Base-by-base conservation (phyloP, 2,329 filamentous ascomycete genomes). In the Chaetoscypha palmicola region DNA sequence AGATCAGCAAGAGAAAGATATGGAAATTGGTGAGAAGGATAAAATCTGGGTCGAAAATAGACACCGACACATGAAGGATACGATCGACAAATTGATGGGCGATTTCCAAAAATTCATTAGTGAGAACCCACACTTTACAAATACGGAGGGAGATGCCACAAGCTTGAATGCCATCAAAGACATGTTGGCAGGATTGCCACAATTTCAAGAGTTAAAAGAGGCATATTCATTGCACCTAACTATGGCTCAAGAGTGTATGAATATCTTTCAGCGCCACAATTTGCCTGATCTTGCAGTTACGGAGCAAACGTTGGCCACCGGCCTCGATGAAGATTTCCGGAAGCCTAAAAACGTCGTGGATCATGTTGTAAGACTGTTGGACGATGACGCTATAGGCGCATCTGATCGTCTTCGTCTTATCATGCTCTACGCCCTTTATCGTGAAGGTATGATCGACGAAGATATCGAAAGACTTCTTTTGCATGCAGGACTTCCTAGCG, bases 231-330 rank as follows among this genome's bases (percentile, higher is more conserved):
- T 98, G 42, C 92, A 98, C 65, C 72, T 98, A 32, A 91, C 82
- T 54, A 97, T 98, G 91, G 92, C 92, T 1, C 86, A 96, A 62
- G 89, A 95, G 62, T 94, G 89, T 62, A 97, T 97, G 90, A 88
- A 88, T 56, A 78, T 86, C 28, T 98, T 98, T 58, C 82, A 94
- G 61, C 71, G 79, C 41, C 78, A 83, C 62, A 95, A 94, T 60
- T 72, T 98, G 5, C 76, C 85, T 5, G 92, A 98, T 59, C 73
- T 97, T 46, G 89, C 89, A 10, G 83, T 85, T 0, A 76, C 90
- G 4, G 92, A 98, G 66, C 92, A 97, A 72, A 87, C 81, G 21
- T 73, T 98, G 52, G 86, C 90, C 8, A 97, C 92, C 1, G 92
- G 92, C 0, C 69, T 96, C 4, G 92, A 97, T 56, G 91, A 97